Evolutionary conservation across 2,329 filamentous ascomycete genomes (phyloP).

Genomic region (Neodidymelliopsis sp.): DNA sequence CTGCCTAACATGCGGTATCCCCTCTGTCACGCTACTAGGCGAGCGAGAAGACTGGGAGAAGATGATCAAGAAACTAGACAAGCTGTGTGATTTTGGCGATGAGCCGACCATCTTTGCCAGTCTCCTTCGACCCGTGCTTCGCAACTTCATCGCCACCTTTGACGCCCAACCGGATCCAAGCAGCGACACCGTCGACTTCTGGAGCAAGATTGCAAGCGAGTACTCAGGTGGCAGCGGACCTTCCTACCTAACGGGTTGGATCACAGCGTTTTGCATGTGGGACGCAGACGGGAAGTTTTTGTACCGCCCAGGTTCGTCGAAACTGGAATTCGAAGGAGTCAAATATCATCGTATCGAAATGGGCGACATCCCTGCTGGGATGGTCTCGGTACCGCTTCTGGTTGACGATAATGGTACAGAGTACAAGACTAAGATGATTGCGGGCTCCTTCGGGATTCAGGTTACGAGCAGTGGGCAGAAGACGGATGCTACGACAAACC

Average conservation of each 20-base stretch:
- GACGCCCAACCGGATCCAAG: constrained; percentile 5
- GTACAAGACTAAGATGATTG: constrained; percentile 22
- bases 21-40: constrained; percentile 30
- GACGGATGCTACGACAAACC: neutral
- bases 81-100: constrained; percentile 15
- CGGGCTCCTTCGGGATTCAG: constrained; percentile 21
- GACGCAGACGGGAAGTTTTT: constrained; percentile 16
- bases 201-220: constrained; percentile 18
- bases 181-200: constrained; percentile 17
- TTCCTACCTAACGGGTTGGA: constrained; percentile 24
- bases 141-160: constrained; percentile 23
- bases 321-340: constrained; percentile 6
- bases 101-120: constrained; percentile 16
- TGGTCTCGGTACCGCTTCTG: constrained; percentile 19
- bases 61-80: constrained; percentile 23
- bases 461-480: constrained; percentile 6
- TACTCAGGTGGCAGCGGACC: constrained; percentile 1
- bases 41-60: constrained; percentile 26
- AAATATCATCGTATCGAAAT: constrained; percentile 15
- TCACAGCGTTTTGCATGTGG: constrained; percentile 33
- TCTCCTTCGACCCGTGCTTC: constrained; percentile 21
- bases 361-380: constrained; percentile 9
- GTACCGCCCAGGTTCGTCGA: neutral
- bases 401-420: constrained; percentile 18
- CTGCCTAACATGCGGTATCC: constrained; percentile 19